Conservation (phyloP, 345 rosid genomes). For the Cardamine occulta region DNA sequence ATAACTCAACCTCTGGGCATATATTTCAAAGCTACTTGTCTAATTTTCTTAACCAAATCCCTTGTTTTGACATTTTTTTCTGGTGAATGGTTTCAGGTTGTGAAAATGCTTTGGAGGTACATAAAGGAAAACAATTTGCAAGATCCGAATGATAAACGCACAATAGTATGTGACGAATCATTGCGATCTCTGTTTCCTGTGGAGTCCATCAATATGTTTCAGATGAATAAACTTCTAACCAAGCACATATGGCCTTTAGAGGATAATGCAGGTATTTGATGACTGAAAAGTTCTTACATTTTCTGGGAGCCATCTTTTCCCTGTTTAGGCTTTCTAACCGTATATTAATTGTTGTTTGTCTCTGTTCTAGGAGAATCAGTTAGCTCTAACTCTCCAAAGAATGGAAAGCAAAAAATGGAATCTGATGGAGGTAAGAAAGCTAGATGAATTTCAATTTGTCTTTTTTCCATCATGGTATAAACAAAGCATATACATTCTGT, state of each 20-base stretch:
- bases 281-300: slow-evolving; percentile 9
- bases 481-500: slow-evolving; percentile 8
- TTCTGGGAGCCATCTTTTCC: neutral
- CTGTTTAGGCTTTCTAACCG: neutral
- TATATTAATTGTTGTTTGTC: slow-evolving; percentile 25
- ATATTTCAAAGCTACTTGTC: slow-evolving; percentile 1
- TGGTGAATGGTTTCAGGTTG: slow-evolving; percentile 52
- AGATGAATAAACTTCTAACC: slow-evolving; percentile 61
- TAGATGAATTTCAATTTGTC: slow-evolving; percentile 19
- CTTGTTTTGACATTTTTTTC: slow-evolving; percentile 15
- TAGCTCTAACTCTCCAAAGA: slow-evolving; percentile 32
- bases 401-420: slow-evolving; percentile 42
- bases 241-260: slow-evolving; percentile 68
- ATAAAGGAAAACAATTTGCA: slow-evolving; percentile 65
- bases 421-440: slow-evolving; percentile 42
- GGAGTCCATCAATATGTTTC: slow-evolving; percentile 66
- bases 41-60: neutral
- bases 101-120: slow-evolving; percentile 61
- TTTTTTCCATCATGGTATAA: slow-evolving; percentile 24
- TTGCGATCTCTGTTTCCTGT: slow-evolving; percentile 53
- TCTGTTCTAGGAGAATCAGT: slow-evolving; percentile 41
- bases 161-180: slow-evolving; percentile 59
- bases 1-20: neutral
- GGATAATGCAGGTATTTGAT: slow-evolving; percentile 48
- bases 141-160: slow-evolving; percentile 58